phyloP scores from a whole-genome alignment of 139 green algal species.

The Chlorella sp. region DNA sequence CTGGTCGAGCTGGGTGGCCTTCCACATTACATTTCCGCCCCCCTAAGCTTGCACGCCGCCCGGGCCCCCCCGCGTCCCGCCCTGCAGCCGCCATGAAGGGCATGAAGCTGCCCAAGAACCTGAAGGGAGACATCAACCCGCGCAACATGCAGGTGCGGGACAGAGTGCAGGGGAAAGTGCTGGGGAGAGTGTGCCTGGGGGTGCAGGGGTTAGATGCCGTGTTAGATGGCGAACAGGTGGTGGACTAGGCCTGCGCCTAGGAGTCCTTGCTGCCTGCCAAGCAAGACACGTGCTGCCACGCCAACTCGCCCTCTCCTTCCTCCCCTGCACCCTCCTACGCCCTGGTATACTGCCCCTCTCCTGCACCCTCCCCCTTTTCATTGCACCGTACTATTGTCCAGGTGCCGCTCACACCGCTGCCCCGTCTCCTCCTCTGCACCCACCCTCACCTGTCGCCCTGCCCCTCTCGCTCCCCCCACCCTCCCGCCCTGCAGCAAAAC shows the following conservation, averaged over 20 bases:
- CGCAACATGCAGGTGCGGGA: constrained; percentile 80
- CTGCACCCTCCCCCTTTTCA: no score
- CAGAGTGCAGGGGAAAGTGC: neutral
- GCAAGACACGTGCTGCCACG: neutral
- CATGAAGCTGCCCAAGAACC: constrained; percentile 89
- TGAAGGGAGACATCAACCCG: constrained; percentile 81
- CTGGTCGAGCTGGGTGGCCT: no score
- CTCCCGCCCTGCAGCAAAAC: constrained; percentile 14
- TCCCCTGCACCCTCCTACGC: neutral
- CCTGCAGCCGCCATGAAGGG: constrained; percentile 82
- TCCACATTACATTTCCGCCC: neutral
- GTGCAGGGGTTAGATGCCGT: neutral
- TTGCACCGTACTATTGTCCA: no score
- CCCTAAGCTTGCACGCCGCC: neutral
- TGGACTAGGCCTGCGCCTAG: no score
- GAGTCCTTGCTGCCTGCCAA: neutral
- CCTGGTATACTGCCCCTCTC: neutral
- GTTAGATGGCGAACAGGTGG: no score
- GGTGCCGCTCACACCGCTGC: neutral
- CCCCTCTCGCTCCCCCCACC: neutral
- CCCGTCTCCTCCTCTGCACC: neutral
- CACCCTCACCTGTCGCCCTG: neutral
- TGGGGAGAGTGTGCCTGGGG: neutral
- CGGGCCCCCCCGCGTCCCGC: neutral
- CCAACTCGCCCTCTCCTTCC: no score